Conservation (phyloP, 2,329 filamentous ascomycete species). For the Fusarium sulawesiense region DNA sequence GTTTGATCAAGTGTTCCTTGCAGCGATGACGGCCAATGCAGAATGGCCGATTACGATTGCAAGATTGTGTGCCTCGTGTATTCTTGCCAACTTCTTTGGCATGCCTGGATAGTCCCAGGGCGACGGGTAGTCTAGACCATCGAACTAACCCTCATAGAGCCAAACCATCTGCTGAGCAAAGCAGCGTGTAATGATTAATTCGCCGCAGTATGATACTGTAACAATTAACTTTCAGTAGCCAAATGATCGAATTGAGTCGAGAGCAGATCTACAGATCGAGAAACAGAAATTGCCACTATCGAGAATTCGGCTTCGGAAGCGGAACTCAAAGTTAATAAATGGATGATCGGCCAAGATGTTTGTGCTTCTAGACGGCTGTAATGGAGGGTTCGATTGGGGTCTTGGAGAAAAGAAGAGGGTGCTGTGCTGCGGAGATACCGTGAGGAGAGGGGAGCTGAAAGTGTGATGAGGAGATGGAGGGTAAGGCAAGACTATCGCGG, state of each 20-base stretch:
- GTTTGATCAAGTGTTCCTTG: not conserved
- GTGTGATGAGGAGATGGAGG: not conserved
- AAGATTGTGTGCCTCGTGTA: slow-evolving; percentile 9
- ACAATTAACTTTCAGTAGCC: not conserved
- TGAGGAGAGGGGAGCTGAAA: slow-evolving; percentile 30
- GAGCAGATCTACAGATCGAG: not conserved
- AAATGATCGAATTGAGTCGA: not conserved
- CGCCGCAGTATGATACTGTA: not conserved
- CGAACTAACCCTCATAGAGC: not conserved
- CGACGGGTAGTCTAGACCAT: not conserved
- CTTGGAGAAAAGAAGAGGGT: slow-evolving; percentile 27
- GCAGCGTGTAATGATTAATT: not conserved
- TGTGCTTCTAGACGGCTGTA: slow-evolving; percentile 7
- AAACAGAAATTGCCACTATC: not conserved
- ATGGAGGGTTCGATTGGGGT: slow-evolving; percentile 31
- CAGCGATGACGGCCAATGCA: not conserved
- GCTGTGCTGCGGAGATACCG: slow-evolving; percentile 29
- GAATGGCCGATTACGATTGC: not conserved
- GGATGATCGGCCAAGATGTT: not conserved
- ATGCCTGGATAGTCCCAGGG: not conserved
- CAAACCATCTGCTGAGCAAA: not conserved
- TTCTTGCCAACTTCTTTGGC: slow-evolving; percentile 7
- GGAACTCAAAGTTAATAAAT: not conserved
- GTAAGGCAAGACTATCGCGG: not conserved
- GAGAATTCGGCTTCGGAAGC: slow-evolving; percentile 5